A percentile compares a stretch with the other conserved stretches of the same genome.
Conservation (phyloP, 78 protist species). For the Emiliania huxleyi region DNA sequence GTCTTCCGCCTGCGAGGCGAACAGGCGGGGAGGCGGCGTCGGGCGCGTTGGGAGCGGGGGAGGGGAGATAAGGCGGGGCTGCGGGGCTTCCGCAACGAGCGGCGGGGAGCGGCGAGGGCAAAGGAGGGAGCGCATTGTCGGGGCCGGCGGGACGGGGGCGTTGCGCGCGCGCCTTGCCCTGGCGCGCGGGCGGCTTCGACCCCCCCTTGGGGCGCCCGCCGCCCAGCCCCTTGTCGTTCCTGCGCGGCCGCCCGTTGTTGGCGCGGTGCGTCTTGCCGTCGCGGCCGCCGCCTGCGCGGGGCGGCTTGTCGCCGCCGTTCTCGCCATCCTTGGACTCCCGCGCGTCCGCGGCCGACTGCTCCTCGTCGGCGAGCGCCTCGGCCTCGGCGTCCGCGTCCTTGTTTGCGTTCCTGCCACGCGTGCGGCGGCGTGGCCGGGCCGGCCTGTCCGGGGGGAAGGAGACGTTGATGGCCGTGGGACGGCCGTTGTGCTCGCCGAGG, state of each 20-base stretch:
- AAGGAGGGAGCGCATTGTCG: too few species aligned
- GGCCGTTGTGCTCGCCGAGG: background rate
- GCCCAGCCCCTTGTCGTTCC: background rate
- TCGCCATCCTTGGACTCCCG: background rate
- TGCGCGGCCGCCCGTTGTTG: background rate
- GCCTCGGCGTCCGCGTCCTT: background rate
- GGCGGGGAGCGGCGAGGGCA: too few species aligned
- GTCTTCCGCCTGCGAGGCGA: too few species aligned
- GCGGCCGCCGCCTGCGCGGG: background rate
- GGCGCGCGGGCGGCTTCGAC: background rate
- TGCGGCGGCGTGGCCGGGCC: background rate
- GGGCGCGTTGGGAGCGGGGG: too few species aligned
- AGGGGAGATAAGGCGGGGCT: too few species aligned
- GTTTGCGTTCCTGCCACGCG: background rate
- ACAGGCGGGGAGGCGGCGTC: too few species aligned
- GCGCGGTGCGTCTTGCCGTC: background rate
- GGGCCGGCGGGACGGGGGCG: too few species aligned
- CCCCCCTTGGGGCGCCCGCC: background rate
- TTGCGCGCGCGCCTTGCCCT: too few species aligned
- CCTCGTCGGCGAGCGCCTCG: background rate
- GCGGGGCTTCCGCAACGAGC: too few species aligned
- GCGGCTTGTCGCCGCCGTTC: background rate
- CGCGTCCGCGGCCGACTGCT: background rate
- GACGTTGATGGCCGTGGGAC: background rate
- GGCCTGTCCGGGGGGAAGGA: background rate